These are phyloP conservation scores for Puccinia polysora DNA, from an alignment of 1,284 basidiomycete species.

Conservation along the genomic window DNA sequence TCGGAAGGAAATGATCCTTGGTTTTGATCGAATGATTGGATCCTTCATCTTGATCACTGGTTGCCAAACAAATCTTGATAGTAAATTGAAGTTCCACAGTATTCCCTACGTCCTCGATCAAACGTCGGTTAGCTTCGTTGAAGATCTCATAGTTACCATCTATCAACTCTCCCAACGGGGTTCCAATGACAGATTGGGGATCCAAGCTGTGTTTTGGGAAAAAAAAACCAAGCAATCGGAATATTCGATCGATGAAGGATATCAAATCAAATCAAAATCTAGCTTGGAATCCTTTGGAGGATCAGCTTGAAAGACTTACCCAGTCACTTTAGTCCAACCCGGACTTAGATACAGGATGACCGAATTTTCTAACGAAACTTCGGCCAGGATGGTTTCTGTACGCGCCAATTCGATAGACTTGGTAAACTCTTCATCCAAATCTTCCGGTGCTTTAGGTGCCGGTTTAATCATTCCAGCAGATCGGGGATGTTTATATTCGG, in stretches of 20 bases:
- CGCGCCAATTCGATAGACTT: constrained; percentile 86
- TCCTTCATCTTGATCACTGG: constrained; percentile 50
- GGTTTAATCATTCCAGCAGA: neutral
- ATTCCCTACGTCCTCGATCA: constrained; percentile 86
- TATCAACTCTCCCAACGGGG: constrained; percentile 74
- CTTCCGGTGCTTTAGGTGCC: neutral
- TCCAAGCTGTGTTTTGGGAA: constrained; percentile 62
- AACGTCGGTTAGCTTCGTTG: constrained; percentile 74
- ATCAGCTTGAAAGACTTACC: no score
- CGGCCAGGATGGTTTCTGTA: constrained; percentile 90
- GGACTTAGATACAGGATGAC: constrained; percentile 84
- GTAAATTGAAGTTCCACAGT: constrained; percentile 83
- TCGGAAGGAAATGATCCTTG: constrained; percentile 65
- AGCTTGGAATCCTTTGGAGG: constrained; percentile 32
- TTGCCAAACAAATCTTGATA: constrained; percentile 49
- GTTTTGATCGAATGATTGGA: constrained; percentile 51
- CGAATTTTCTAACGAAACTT: constrained; percentile 87
- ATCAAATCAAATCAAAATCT: no score
- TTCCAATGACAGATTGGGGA: constrained; percentile 72
- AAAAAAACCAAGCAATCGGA: constrained; percentile 34
- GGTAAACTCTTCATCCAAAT: constrained; percentile 72
- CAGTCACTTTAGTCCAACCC: constrained; percentile 84
- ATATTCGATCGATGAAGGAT: constrained; percentile 32
- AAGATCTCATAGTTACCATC: constrained; percentile 82
- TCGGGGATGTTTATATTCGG: constrained; percentile 4